Conservation (phyloP, 768 basidiomycete species). For the Mycena rebaudengoi region DNA sequence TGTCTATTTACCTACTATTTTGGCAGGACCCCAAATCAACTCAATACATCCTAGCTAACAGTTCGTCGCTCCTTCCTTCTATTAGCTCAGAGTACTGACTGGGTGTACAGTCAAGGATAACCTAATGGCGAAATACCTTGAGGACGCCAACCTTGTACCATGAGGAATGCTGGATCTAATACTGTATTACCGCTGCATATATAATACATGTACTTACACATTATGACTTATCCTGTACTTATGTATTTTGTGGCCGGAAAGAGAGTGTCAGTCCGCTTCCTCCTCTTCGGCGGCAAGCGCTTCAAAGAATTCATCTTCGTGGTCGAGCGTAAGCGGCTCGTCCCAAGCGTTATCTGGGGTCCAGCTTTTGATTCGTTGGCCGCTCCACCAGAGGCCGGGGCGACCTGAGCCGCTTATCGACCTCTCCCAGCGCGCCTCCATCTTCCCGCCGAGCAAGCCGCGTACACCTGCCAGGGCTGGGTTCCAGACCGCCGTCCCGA, state of each 20-base stretch:
- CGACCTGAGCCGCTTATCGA: constrained; percentile 41
- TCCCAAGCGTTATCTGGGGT: constrained; percentile 34
- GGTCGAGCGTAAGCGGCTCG: constrained; percentile 6
- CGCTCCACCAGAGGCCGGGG: constrained; percentile 55
- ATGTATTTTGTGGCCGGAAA: neutral
- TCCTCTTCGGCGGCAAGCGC: neutral
- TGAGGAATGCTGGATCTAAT: neutral
- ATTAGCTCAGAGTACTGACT: too few species aligned
- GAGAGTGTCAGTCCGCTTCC: neutral
- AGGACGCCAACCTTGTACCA: constrained; percentile 47
- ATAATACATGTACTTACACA: constrained; percentile 17
- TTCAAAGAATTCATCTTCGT: constrained; percentile 12
- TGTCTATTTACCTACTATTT: constrained; percentile 12
- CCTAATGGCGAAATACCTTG: constrained; percentile 54
- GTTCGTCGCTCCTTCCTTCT: too few species aligned
- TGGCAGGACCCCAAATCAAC: constrained; percentile 66
- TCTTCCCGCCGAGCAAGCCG: constrained; percentile 65
- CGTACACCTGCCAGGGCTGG: constrained; percentile 62
- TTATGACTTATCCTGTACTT: constrained; percentile 23
- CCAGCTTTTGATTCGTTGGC: constrained; percentile 47
- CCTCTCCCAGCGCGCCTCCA: constrained; percentile 77
- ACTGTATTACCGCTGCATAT: constrained; percentile 3
- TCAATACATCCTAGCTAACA: constrained; percentile 55
- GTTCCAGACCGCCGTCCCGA: constrained; percentile 74
- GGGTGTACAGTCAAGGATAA: constrained; percentile 59